Base-by-base conservation (phyloP, 495 filamentous ascomycete species). In the Aspergillus homomorphus region DNA sequence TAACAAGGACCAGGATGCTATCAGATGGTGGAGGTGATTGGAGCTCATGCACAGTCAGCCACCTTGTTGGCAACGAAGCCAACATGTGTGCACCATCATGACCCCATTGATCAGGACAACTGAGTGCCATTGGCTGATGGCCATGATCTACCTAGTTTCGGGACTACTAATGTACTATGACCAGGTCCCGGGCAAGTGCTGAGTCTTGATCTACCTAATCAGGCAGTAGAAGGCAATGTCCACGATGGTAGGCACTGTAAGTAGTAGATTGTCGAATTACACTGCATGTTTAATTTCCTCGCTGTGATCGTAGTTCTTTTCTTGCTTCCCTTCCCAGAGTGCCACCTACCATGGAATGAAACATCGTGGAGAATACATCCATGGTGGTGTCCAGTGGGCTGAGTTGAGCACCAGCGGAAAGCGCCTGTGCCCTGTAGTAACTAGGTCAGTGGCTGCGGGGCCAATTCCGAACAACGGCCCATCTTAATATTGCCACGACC, bases 71-170 rank as follows among this genome's bases (percentile, higher is more conserved):
- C 64, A 59, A 62, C 49, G 30, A 52, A 56, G 21, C n/a, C 58
- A 62, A 63, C 61, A 66, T 67, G 64, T 64, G 64, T 62, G 61
- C 57, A n/a, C 44, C 59, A 55, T 15, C 56, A 59, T 62, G 63
- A 61, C 58, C 59, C 45, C 45, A 61, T 24, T 60, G 56, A 60
- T 45, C 53, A 24, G 26, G 54, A 21, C 9, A 30, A 21, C 30
- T 12, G n/a, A 54, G 38, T 61, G 45, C 56, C 26, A 61, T 62
- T 62, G 63, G 60, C 45, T 50, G 53, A 28, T 14, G 24, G 10
- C 58, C 28, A 42, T 20, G 22, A 22, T 45, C 21, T 38, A 38
- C 33, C 33, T 38, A 12, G 6, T 12, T 38, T 12, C 2, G 6
- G 6, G 5, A 38, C 6, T 5, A 38, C 33, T 38, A 38, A 38